Conservation (phyloP, 2,329 filamentous ascomycete genomes). For the Biscogniauxia sp. region DNA sequence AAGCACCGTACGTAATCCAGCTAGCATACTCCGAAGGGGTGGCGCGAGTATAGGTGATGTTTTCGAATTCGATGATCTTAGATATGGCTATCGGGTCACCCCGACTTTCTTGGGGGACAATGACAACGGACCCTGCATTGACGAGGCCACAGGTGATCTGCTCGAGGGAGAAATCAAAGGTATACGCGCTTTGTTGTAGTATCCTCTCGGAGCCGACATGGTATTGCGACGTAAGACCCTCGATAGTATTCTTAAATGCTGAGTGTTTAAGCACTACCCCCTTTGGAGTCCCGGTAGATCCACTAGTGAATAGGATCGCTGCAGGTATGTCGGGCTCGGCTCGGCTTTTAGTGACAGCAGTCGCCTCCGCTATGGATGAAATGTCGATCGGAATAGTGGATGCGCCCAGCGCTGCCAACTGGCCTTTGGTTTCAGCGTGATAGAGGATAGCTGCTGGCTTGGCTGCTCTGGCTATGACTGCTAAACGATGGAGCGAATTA, state of each 20-base stretch:
- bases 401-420: neutral
- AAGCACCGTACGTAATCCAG: slow-evolving; percentile 27
- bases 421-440: slow-evolving; percentile 4
- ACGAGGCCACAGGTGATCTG: slow-evolving; percentile 37
- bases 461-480: neutral
- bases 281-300: slow-evolving; percentile 32
- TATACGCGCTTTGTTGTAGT: slow-evolving; percentile 39
- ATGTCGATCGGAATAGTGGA: neutral
- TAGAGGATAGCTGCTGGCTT: slow-evolving; percentile 1
- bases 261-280: slow-evolving; percentile 31
- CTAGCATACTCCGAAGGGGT: slow-evolving; percentile 41
- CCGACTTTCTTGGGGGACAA: slow-evolving; percentile 32
- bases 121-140: slow-evolving; percentile 35
- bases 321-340: slow-evolving; percentile 1
- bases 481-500: slow-evolving; percentile 12
- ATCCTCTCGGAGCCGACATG: slow-evolving; percentile 23
- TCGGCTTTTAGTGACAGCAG: neutral
- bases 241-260: slow-evolving; percentile 30
- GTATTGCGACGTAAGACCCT: slow-evolving; percentile 13
- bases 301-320: slow-evolving; percentile 25
- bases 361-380: neutral
- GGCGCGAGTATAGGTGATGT: slow-evolving; percentile 35
- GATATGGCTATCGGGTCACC: slow-evolving; percentile 35
- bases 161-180: slow-evolving; percentile 41
- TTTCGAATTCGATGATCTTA: slow-evolving; percentile 30